Base-by-base conservation (phyloP, 2,329 filamentous ascomycete genomes). In the Pseudogymnoascus sp. region DNA sequence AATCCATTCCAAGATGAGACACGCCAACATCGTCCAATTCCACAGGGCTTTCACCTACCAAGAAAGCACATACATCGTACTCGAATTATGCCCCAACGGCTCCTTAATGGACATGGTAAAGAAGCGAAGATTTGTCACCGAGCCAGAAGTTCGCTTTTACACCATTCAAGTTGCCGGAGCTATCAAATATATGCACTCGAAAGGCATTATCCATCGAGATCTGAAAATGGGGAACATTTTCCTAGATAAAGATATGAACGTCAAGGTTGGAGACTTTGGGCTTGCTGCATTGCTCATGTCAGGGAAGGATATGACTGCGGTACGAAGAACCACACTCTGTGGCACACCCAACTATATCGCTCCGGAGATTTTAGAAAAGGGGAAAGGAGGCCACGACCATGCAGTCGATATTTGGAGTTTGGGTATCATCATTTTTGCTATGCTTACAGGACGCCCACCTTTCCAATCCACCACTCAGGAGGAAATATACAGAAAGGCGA, bases 141-240 rank as follows among this genome's bases (percentile, higher is more conserved):
- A 97, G 73, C 92, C 94, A 0, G 94, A 99, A 76, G 92, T 97
- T 58, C 85, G 94, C 66, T 91, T 92, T 69, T 96, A 96, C 74
- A 88, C 94, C 64, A 86, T 99, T 40, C 94, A 99, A 75, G 92
- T 97, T 64, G 91, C 93, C 67, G 94, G 94, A 36, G 94, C 94
- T 37, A 93, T 99, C 76, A 97, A 97, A 76, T 99, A 99, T 73
- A 89, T 99, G 80, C 95, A 99, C 74, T 87, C 87, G 71, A 89
- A 95, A 72, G 94, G 93, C 67, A 95, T 99, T 65, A 96, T 97
- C 59, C 94, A 99, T 75, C 86, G 94, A 59, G 94, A 99, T 75
- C 77, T 99, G 69, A 99, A 99, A 77, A 97, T 97, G 80, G 95
- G 94, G 58, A 99, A 99, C 73, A 87, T 99, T 67, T 99, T 99